A percentile compares a stretch with the other conserved stretches of the same genome.
Conservation (phyloP, 2,329 filamentous ascomycete species). For the Neofusicoccum kwambonambiense region DNA sequence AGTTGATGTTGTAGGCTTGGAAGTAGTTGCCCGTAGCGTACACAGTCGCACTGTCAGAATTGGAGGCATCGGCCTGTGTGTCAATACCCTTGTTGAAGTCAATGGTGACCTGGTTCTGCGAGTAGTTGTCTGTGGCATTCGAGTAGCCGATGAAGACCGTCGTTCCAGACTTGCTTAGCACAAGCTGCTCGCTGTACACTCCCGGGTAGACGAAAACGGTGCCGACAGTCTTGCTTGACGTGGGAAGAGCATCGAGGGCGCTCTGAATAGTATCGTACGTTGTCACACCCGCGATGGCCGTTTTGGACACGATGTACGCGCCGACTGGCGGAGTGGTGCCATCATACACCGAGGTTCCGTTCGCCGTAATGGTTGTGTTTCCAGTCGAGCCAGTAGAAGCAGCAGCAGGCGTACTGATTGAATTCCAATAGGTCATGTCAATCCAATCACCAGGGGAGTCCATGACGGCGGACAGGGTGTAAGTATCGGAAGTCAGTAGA, state of each 20-base stretch:
- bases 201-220: constrained; percentile 61
- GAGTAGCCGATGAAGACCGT: constrained; percentile 54
- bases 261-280: constrained; percentile 49
- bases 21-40: constrained; percentile 48
- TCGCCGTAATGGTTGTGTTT: constrained; percentile 28
- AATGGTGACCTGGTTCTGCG: constrained; percentile 55
- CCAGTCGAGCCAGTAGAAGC: constrained; percentile 16
- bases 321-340: constrained; percentile 46
- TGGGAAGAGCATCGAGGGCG: constrained; percentile 55
- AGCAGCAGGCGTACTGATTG: constrained; percentile 35
- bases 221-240: constrained; percentile 45
- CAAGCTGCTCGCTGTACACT: constrained; percentile 59
- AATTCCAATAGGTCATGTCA: constrained; percentile 40
- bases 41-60: constrained; percentile 54
- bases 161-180: constrained; percentile 57
- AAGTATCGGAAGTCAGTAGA: constrained; percentile 38
- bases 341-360: constrained; percentile 12
- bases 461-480: constrained; percentile 34
- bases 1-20: constrained; percentile 60
- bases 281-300: constrained; percentile 27
- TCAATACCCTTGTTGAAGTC: constrained; percentile 46
- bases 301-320: constrained; percentile 47
- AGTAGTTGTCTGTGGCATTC: constrained; percentile 54
- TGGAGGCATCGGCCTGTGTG: constrained; percentile 31
- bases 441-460: constrained; percentile 38